Conservation (phyloP, 148 eudicot species). For the Rhododendron williamsianum region DNA sequence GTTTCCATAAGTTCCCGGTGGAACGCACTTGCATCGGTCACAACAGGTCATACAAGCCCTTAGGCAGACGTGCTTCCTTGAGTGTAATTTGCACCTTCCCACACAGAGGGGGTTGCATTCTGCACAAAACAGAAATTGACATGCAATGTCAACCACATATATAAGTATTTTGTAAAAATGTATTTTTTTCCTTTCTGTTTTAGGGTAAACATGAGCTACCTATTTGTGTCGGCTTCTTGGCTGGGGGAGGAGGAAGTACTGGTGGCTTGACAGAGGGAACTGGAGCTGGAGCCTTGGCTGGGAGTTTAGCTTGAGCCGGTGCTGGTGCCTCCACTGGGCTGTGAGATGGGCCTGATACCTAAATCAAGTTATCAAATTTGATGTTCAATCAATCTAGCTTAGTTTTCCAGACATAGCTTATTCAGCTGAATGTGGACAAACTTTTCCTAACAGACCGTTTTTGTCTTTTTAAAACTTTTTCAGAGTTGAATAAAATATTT, state of each 20-base stretch:
- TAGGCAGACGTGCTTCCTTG: constrained; percentile 39
- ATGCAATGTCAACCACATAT: not conserved
- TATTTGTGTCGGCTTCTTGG: constrained; percentile 24
- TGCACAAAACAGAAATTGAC: constrained; percentile 20
- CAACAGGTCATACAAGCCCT: constrained; percentile 72
- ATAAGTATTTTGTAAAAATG: not conserved
- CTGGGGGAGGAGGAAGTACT: constrained; percentile 16
- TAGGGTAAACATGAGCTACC: constrained; percentile 24
- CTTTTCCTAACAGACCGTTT: too few species aligned
- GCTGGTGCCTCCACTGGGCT: constrained; percentile 14
- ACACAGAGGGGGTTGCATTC: constrained; percentile 49
- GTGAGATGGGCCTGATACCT: not conserved
- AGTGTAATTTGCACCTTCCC: constrained; percentile 50
- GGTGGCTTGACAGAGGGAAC: constrained; percentile 24
- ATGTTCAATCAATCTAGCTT: not conserved
- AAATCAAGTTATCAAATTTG: not conserved
- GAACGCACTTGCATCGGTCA: constrained; percentile 69
- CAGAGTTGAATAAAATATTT: too few species aligned
- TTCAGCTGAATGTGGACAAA: not conserved
- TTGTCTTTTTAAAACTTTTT: not conserved
- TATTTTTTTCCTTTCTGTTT: not conserved
- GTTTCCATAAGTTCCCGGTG: constrained; percentile 75
- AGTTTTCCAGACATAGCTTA: not conserved
- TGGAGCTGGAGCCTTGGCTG: constrained; percentile 9
- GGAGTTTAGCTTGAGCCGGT: constrained; percentile 14